Percentiles rank a stretch among this genome's conserved stretches.
Evolutionary conservation across 768 basidiomycete species (phyloP).

Genomic region (Lentinus tigrinus): DNA sequence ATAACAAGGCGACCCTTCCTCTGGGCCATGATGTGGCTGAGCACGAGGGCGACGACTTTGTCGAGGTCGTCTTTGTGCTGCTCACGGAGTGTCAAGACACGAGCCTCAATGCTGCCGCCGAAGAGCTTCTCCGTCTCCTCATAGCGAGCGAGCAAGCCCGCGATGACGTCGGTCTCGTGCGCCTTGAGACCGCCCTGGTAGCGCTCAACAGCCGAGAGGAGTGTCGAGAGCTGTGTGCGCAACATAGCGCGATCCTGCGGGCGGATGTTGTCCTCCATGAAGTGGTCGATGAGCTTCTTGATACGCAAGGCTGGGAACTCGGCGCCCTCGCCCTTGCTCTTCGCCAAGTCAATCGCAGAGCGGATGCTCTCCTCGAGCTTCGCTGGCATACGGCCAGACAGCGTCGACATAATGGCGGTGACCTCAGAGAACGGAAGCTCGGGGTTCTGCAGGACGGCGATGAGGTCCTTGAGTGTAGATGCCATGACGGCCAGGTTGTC

Average conservation of each 20-base stretch:
- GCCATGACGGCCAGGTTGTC: constrained; percentile 94
- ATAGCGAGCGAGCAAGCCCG: constrained; percentile 75
- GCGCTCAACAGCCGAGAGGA: constrained; percentile 75
- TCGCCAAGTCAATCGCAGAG: constrained; percentile 71
- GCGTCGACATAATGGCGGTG: constrained; percentile 76
- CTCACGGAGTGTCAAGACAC: constrained; percentile 86
- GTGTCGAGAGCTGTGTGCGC: constrained; percentile 62
- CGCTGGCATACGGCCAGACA: constrained; percentile 90
- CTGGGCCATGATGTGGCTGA: constrained; percentile 95
- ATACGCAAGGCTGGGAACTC: constrained; percentile 92
- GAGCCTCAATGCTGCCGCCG: constrained; percentile 90
- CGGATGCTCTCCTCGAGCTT: constrained; percentile 90
- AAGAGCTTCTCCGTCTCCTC: constrained; percentile 89
- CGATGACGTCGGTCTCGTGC: constrained; percentile 80
- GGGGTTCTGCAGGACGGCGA: constrained; percentile 76
- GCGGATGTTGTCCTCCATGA: constrained; percentile 76
- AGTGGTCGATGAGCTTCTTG: constrained; percentile 84
- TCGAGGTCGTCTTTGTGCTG: constrained; percentile 92
- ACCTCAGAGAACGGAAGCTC: constrained; percentile 90
- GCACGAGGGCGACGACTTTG: constrained; percentile 78
- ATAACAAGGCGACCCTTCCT: constrained; percentile 89
- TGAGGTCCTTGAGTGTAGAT: constrained; percentile 82
- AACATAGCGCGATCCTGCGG: constrained; percentile 82
- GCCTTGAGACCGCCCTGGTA: constrained; percentile 83
- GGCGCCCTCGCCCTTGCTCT: constrained; percentile 63